Conservation (phyloP, 2,329 filamentous ascomycete genomes). For the Madurella fahalii region DNA sequence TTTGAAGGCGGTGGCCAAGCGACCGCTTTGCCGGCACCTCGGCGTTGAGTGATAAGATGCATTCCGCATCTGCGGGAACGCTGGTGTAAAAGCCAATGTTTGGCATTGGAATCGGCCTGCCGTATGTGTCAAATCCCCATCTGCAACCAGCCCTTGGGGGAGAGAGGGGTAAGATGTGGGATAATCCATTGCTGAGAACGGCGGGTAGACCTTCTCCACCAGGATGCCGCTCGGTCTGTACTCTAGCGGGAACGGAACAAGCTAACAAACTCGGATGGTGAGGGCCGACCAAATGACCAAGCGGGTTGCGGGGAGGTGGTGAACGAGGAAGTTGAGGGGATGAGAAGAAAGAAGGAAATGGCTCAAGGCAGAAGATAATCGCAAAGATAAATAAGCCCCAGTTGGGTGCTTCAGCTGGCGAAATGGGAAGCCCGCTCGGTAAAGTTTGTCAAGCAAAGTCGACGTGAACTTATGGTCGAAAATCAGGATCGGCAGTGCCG, state of each 20-base stretch:
- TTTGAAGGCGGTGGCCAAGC: background rate
- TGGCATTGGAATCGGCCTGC: conserved; percentile 6
- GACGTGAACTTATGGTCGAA: too few species aligned
- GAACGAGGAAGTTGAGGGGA: too few species aligned
- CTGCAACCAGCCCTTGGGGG: background rate
- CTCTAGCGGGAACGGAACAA: background rate
- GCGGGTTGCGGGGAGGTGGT: too few species aligned
- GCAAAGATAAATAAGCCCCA: too few species aligned
- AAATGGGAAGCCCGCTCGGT: too few species aligned
- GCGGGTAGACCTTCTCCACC: background rate
- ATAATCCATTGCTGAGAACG: background rate
- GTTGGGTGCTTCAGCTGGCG: too few species aligned
- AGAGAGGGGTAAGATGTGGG: background rate
- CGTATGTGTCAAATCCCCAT: background rate
- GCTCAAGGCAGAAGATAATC: too few species aligned
- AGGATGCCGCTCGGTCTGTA: background rate
- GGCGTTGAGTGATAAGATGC: conserved; percentile 15
- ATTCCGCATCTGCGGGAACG: conserved; percentile 27
- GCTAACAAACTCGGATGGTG: too few species aligned
- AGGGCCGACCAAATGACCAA: too few species aligned
- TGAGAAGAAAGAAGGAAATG: too few species aligned
- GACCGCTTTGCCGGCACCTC: conserved; percentile 5
- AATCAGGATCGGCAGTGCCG: too few species aligned
- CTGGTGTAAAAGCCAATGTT: conserved; percentile 36
- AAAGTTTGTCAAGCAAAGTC: too few species aligned